Conservation (phyloP, 2,329 filamentous ascomycete genomes). For the Raffaelea deltoideospora region DNA sequence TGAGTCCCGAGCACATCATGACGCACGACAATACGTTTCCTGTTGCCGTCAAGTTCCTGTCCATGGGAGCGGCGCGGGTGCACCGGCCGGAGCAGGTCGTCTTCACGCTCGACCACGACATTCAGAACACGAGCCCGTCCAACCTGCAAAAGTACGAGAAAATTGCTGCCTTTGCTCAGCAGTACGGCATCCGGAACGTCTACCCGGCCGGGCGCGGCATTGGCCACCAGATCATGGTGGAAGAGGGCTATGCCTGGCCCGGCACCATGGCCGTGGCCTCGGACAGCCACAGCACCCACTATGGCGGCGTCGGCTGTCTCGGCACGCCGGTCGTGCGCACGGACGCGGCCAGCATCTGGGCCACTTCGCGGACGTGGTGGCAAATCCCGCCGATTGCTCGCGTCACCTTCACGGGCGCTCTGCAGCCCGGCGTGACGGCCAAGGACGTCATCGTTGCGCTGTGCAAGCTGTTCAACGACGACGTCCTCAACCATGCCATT, state of each 20-base stretch:
- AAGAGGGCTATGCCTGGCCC: constrained; percentile 66
- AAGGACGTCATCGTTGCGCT: constrained; percentile 91
- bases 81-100: constrained; percentile 61
- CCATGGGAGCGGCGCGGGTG: constrained; percentile 62
- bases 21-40: constrained; percentile 50
- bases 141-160: constrained; percentile 72
- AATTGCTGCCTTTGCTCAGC: constrained; percentile 68
- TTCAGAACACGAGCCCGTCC: constrained; percentile 63
- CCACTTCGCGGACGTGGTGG: constrained; percentile 74
- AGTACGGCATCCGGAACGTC: constrained; percentile 63
- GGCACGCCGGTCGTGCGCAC: constrained; percentile 76
- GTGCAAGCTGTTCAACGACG: constrained; percentile 74
- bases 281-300: constrained; percentile 54
- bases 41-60: constrained; percentile 58
- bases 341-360: constrained; percentile 76
- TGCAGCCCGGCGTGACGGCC: constrained; percentile 70
- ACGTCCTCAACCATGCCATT: constrained; percentile 81
- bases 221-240: constrained; percentile 84
- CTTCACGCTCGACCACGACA: constrained; percentile 74
- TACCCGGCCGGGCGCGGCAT: constrained; percentile 32
- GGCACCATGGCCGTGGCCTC: constrained; percentile 69
- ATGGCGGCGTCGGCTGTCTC: constrained; percentile 63
- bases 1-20: constrained; percentile 62
- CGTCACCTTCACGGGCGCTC: constrained; percentile 50
- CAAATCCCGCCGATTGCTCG: constrained; percentile 46